phyloP scores from a whole-genome alignment of 345 rosid genomes.

The Draba incana region DNA sequence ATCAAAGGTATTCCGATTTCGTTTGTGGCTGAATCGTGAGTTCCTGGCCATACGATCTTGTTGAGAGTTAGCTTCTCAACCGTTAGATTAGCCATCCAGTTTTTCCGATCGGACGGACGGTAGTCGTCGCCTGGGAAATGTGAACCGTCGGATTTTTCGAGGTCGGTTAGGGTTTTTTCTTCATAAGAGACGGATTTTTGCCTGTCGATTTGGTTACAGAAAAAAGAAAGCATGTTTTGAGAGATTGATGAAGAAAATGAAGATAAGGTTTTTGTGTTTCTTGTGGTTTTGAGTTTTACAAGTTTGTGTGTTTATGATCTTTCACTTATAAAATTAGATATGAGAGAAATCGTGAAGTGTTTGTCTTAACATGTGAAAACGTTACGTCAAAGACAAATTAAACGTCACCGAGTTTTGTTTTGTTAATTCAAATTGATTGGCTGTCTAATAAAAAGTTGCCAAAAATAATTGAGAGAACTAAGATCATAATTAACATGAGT shows the following conservation, averaged over 20 bases:
- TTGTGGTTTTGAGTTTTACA: conserved; percentile 36
- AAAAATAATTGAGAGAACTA: neutral
- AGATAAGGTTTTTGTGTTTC: conserved; percentile 30
- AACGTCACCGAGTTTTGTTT: conserved; percentile 26
- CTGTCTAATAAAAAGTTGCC: conserved; percentile 22
- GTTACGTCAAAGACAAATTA: conserved; percentile 28
- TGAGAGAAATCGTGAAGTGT: conserved; percentile 34
- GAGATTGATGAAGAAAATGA: conserved; percentile 19
- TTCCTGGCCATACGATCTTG: conserved; percentile 90
- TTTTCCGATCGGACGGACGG: conserved; percentile 64
- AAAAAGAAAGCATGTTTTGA: conserved; percentile 62
- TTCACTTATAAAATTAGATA: neutral
- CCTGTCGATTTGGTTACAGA: conserved; percentile 52
- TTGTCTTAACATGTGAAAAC: conserved; percentile 32
- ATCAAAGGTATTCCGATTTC: conserved; percentile 66
- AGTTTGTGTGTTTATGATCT: conserved; percentile 3
- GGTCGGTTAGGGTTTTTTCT: conserved; percentile 55
- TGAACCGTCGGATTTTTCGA: conserved; percentile 48
- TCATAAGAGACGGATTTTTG: conserved; percentile 50
- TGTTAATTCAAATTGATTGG: conserved; percentile 14
- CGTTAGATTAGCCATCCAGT: conserved; percentile 71
- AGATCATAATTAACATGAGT: conserved; percentile 11
- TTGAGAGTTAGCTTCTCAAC: conserved; percentile 53
- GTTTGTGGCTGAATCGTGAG: conserved; percentile 89
- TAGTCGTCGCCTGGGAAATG: conserved; percentile 72